phyloP scores from a whole-genome alignment of 2,329 filamentous ascomycete genomes.

The Monosporascus sp. region DNA sequence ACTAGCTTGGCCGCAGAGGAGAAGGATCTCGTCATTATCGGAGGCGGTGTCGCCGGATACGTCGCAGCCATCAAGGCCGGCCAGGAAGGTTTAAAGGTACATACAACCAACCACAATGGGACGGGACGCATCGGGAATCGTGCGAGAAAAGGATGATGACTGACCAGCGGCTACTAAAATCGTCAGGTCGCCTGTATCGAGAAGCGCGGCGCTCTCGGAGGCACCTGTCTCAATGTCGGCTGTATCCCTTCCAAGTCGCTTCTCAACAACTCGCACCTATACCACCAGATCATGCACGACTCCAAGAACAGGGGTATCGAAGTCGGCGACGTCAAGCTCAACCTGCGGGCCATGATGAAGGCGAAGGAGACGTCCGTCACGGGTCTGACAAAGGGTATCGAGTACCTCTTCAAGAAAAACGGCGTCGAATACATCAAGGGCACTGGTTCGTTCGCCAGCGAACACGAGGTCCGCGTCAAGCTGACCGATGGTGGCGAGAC shows the following conservation, averaged over 20 bases:
- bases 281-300: constrained; percentile 96
- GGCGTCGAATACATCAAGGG: constrained; percentile 97
- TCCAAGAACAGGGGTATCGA: constrained; percentile 96
- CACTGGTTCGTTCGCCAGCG: constrained; percentile 77
- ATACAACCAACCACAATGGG: constrained; percentile 9
- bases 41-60: constrained; percentile 96
- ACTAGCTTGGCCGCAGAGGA: constrained; percentile 55
- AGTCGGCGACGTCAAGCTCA: constrained; percentile 94
- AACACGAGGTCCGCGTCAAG: constrained; percentile 87
- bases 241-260: constrained; percentile 99
- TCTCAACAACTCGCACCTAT: constrained; percentile 98
- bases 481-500: constrained; percentile 89
- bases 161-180: constrained; percentile 6
- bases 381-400: constrained; percentile 91
- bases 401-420: constrained; percentile 99
- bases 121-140: neutral
- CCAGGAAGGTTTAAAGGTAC: constrained; percentile 92
- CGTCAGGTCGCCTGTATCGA: constrained; percentile 89
- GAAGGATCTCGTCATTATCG: constrained; percentile 96
- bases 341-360: constrained; percentile 95
- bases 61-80: constrained; percentile 98
- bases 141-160: constrained; percentile 1
- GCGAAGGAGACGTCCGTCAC: constrained; percentile 90
- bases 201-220: constrained; percentile 91
- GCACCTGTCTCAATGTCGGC: constrained; percentile 97